Percentiles rank a stretch among this genome's conserved stretches.
phyloP scores from a whole-genome alignment of 2,329 filamentous ascomycete species.

The Aspergillus ochraceus region DNA sequence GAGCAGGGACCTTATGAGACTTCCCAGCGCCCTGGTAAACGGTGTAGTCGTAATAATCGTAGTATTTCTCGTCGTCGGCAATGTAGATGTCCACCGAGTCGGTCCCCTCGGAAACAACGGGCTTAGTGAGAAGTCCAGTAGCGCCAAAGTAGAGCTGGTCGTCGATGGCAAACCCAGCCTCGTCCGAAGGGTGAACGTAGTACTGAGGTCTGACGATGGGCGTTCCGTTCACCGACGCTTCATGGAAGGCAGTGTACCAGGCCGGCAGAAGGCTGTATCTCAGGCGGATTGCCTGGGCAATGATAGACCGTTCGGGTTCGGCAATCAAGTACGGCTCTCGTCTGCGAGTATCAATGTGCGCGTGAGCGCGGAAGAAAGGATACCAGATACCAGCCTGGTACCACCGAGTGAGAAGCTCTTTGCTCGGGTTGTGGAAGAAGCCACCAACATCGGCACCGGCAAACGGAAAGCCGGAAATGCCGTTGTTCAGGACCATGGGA shows the following conservation, averaged over 20 bases:
- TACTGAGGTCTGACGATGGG: constrained; percentile 91
- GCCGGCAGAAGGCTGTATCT: constrained; percentile 86
- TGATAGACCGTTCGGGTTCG: constrained; percentile 81
- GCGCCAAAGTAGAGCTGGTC: constrained; percentile 90
- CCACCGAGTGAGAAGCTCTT: constrained; percentile 89
- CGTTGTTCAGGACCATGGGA: constrained; percentile 91
- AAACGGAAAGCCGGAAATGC: constrained; percentile 91
- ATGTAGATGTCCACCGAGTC: constrained; percentile 78
- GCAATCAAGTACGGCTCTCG: constrained; percentile 88
- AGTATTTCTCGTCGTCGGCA: constrained; percentile 85
- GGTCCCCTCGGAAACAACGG: constrained; percentile 76
- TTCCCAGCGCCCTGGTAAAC: constrained; percentile 72
- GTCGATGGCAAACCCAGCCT: constrained; percentile 83
- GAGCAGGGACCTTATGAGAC: constrained; percentile 68
- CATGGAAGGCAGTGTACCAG: constrained; percentile 97
- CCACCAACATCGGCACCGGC: constrained; percentile 93
- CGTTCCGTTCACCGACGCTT: constrained; percentile 76
- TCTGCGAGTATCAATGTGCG: constrained; percentile 92
- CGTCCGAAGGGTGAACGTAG: constrained; percentile 84
- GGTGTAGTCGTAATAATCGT: constrained; percentile 90
- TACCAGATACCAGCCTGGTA: constrained; percentile 97
- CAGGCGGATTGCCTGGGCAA: constrained; percentile 82
- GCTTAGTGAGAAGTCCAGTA: constrained; percentile 89
- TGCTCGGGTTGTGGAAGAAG: constrained; percentile 95
- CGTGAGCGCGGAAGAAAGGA: constrained; percentile 96